Evolutionary conservation across 805 yeast species (phyloP).

Genomic region (Middelhovenomyces tepae): DNA sequence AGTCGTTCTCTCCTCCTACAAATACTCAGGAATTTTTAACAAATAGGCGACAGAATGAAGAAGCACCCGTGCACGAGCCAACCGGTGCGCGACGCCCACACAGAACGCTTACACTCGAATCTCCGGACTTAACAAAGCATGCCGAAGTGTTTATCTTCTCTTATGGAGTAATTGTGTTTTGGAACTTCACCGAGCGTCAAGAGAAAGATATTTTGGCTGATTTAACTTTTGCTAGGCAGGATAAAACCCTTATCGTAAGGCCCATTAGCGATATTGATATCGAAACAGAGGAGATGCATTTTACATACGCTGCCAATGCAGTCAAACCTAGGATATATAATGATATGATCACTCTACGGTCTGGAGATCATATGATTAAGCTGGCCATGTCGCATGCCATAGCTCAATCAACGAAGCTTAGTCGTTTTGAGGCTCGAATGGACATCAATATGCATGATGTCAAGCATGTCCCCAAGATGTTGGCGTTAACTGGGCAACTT

Average conservation of each 20-base stretch:
- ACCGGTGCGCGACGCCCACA: background rate
- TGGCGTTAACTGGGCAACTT: constrained; percentile 82
- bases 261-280: constrained; percentile 79
- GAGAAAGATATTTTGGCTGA: constrained; percentile 93
- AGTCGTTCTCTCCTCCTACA: constrained; percentile 54
- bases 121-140: constrained; percentile 36
- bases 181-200: constrained; percentile 91
- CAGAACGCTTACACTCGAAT: constrained; percentile 1
- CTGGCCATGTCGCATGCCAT: constrained; percentile 92
- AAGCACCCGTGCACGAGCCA: background rate
- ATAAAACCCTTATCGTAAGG: constrained; percentile 45
- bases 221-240: constrained; percentile 52
- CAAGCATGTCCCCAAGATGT: constrained; percentile 77
- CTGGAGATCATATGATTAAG: constrained; percentile 89
- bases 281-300: constrained; percentile 82
- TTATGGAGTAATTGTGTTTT: constrained; percentile 95
- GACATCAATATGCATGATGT: constrained; percentile 75
- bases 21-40: background rate
- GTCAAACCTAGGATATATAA: constrained; percentile 53
- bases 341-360: constrained; percentile 84
- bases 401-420: constrained; percentile 89
- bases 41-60: background rate
- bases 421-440: constrained; percentile 87
- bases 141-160: constrained; percentile 82
- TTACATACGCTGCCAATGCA: constrained; percentile 47